Evolutionary conservation across 345 rosid species (phyloP), one percentile per base, ranked within the genome.

Genomic region (Mallotus nudiflorus): DNA sequence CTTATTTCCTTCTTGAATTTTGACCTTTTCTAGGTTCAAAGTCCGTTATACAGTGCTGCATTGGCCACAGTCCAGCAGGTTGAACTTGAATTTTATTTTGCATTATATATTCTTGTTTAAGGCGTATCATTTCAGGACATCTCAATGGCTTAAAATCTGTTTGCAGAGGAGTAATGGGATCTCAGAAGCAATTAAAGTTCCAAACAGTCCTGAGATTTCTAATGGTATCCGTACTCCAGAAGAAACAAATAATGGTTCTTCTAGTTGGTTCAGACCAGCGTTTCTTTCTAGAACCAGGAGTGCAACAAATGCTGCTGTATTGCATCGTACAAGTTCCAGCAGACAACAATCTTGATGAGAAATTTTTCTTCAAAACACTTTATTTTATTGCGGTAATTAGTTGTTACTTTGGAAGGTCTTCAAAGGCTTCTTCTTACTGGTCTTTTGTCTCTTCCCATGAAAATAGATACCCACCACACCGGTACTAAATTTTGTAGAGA

Each of bases 61-160:
- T 75, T 81, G 49, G 40, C 71, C 71, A 44, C 79, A 37, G 80
- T 84, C 63, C 82, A 82, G 50, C 83, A 85, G 89, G 86, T 84
- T 29, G 42, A 52, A 51, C 51, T 52, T 51, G 18, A 53, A 9
- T 45, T 20, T 62, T n/a, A 40, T 12, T 9, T 66, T 31, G 19
- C n/a, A 18, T 18, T 53, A 31, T 7, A 63, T 50, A 20, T 7
- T 64, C 68, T 10, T 58, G 6, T 31, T 11, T 52, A 9, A 1
- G 29, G 20, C 11, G 3, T 20, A 10, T 24, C 48, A 12, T 62
- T 29, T 48, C 51, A 10, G 71, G 29, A 13, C 44, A 62, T 70
- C 66, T 57, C 16, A 56, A 65, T 44, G 39, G 9, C 50, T 54
- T 60, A 56, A 28, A 33, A 35, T 40, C 49, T 68, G 72, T 72